These are phyloP conservation scores for Solanum habrochaites DNA, from an alignment of 257 asterid species.

Conservation along the genomic window DNA sequence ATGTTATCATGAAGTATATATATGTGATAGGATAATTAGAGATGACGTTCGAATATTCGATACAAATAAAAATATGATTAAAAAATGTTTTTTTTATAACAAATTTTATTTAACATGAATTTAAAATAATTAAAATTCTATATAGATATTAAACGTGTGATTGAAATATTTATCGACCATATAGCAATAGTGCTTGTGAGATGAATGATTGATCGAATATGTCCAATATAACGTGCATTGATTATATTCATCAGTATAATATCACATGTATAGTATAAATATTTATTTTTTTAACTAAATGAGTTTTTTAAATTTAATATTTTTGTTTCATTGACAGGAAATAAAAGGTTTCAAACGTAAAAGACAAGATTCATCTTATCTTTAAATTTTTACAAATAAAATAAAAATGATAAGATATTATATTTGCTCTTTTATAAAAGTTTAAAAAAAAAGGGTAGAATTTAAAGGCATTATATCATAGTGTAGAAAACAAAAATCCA, in stretches of 20 bases:
- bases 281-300: background rate
- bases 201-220: background rate
- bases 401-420: background rate
- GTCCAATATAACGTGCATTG: background rate
- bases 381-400: background rate
- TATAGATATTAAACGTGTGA: no score
- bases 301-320: background rate
- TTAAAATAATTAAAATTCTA: accelerated
- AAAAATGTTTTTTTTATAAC: accelerated
- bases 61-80: background rate
- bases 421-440: background rate
- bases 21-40: background rate
- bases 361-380: background rate
- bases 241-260: background rate
- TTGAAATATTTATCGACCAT: background rate
- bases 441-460: background rate
- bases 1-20: background rate
- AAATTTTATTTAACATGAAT: accelerated
- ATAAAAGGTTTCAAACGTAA: background rate
- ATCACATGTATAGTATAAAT: background rate
- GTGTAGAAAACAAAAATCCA: background rate
- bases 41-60: accelerated
- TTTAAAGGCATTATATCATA: background rate
- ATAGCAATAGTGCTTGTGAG: background rate
- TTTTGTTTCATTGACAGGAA: background rate